phyloP scores from a whole-genome alignment of 75 land plant species.

The Cryptomeria japonica region DNA sequence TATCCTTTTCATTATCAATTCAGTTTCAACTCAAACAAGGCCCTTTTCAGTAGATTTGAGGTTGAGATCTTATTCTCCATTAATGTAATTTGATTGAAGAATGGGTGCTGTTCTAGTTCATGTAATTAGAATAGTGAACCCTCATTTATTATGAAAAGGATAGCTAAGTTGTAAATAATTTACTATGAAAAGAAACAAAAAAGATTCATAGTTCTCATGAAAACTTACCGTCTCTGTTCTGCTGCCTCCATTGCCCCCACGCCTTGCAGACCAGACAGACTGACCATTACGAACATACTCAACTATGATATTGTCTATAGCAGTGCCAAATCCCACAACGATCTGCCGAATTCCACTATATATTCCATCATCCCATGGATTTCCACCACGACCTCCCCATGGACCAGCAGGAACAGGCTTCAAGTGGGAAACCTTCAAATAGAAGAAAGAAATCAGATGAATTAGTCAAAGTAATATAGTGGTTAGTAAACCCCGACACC shows the following conservation, averaged over 20 bases:
- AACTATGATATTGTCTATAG: slow-evolving; percentile 33
- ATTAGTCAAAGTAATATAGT: neutral
- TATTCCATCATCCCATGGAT: slow-evolving; percentile 65
- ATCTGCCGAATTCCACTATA: slow-evolving; percentile 49
- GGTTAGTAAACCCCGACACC: too few species aligned
- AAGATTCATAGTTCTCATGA: neutral
- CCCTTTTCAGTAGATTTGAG: too few species aligned
- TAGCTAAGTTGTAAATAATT: too few species aligned
- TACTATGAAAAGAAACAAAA: too few species aligned
- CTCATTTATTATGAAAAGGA: too few species aligned
- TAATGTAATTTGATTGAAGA: too few species aligned
- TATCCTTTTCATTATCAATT: too few species aligned
- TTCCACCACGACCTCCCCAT: slow-evolving; percentile 67
- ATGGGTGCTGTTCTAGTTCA: too few species aligned
- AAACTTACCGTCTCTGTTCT: slow-evolving; percentile 27
- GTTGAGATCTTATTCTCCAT: too few species aligned
- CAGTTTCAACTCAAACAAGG: too few species aligned
- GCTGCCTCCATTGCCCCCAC: slow-evolving; percentile 41
- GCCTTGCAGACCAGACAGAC: slow-evolving; percentile 43
- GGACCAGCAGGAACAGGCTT: slow-evolving; percentile 49
- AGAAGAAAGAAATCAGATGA: too few species aligned
- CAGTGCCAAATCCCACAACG: slow-evolving; percentile 18
- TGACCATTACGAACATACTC: slow-evolving; percentile 56
- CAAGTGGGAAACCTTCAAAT: neutral
- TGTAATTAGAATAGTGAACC: too few species aligned